Conservation (phyloP, 371 early-diverging fungal genomes). For the Lichtheimia ornata region DNA sequence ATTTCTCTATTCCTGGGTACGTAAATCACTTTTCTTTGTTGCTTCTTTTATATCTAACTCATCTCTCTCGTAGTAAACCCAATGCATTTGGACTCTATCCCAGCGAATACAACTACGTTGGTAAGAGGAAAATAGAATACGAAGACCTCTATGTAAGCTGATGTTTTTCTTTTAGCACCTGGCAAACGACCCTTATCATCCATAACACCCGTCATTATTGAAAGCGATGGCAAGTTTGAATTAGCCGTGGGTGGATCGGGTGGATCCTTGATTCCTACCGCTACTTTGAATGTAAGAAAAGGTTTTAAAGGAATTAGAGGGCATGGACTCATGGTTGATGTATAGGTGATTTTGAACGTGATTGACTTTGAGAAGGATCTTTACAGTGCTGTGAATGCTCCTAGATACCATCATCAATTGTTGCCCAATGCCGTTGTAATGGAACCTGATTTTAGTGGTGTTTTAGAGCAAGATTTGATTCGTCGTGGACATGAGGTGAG, state of each 20-base stretch:
- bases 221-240: conserved; percentile 68
- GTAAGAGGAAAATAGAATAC: conserved; percentile 22
- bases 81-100: conserved; percentile 88
- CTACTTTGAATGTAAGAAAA: conserved; percentile 72
- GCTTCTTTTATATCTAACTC: neutral
- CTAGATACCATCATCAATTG: conserved; percentile 95
- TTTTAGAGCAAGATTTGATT: neutral
- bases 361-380: conserved; percentile 71
- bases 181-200: conserved; percentile 94
- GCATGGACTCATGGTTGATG: no score
- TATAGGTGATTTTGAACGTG: conserved; percentile 72
- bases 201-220: conserved; percentile 86
- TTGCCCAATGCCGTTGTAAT: conserved; percentile 69
- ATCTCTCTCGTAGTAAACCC: conserved; percentile 33
- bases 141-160: neutral
- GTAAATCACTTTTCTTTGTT: no score
- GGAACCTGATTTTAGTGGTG: conserved; percentile 29
- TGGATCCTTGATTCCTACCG: conserved; percentile 92
- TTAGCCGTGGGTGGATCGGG: conserved; percentile 93
- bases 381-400: conserved; percentile 72
- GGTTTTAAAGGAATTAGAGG: no score
- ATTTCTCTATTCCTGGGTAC: conserved; percentile 91
- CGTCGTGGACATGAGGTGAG: conserved; percentile 5
- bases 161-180: conserved; percentile 50
- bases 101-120: conserved; percentile 81